Base-by-base conservation (phyloP, 768 basidiomycete genomes). In the Paxillus involutus region DNA sequence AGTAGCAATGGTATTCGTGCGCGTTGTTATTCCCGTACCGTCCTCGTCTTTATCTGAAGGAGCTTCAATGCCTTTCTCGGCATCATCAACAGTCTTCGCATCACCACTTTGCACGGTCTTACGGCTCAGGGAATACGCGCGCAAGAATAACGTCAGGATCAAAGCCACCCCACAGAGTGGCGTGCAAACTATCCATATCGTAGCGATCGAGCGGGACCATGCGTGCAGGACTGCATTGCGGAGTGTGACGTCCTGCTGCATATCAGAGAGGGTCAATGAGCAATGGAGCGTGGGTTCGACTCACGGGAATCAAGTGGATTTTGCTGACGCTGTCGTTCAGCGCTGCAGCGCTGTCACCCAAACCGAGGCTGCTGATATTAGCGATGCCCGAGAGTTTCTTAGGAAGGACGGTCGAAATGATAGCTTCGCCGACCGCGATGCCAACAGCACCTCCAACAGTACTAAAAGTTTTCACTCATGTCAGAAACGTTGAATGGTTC, bases 381-480 rank as follows among this genome's bases (percentile, higher is more conserved):
- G 73, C 67, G 21, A 81, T 75, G 0, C 44, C 42, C 0, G 52
- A 47, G 0, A 80, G 67, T 43, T 72, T 70, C 33, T 50, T 59
- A 17, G 63, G 64, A 41, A 78, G 65, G 13, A 87, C 80, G 51
- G 80, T 84, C 1, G 83, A 69, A 53, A 84, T 86, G 55, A 91
- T 84, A 3, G 85, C 82, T 60, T 90, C 85, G 17, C 89, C 88
- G 41, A 89, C 63, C 0, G 90, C 77, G 52, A 92, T 82, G 10
- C 88, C 88, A 21, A 91, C 75, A 1, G 89, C 87, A n/a, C 84
- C 89, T 10, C 90, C 90, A 35, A 91, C 66, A 4, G 80, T 82
- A 57, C 88, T 87, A 42, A 19, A 58, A 42, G 41, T 40, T 56
- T 35, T 54, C 33, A 35, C 44, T 32, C 36, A n/a, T 57, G 16